Base-by-base conservation (phyloP, 192 early-diverging fungal species). In the Coemansia umbellata region DNA sequence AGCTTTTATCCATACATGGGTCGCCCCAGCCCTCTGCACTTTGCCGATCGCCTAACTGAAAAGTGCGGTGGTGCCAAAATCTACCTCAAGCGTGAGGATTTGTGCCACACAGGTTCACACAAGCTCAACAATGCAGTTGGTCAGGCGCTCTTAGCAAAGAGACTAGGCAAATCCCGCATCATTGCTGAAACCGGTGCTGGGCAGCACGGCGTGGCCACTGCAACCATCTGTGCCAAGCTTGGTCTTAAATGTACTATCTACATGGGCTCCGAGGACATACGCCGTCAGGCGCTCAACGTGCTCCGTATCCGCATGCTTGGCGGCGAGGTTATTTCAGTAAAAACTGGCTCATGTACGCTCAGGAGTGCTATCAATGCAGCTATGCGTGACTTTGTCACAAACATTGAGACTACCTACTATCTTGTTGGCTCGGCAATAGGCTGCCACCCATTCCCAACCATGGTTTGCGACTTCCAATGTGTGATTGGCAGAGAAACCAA, bases 341-440 rank as follows among this genome's bases (percentile, higher is more conserved):
- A 65, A 15, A 81, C 83, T 24, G 91, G 92, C 31, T 84, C 84
- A 41, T 63, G 69, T 54, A 99, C 94, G 7, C 84, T 97, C 56
- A 99, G 97, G 78, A 94, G 97, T 81, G 96, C 96, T 35, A 88
- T 97, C 63, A 99, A 99, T 67, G 96, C 95, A 66, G 96, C 96
- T 23, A 91, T 97, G 91, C 83, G 96, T 57, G 94, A 99, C 72
- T 96, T 94, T 93, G 92, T 97, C 51, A 90, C 96, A 47, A 99
- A 97, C 71, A 92, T 95, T 32, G 53, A 71, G 8, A 91, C 80
- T 53, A 99, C 96, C 1, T 93, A 99, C 72, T 99, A 99, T 69
- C 69, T 99, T 50, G 89, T 99, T 42, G 96, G 96, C 43, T 96
- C 93, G 4, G 93, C 94, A 18, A 95, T 96, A 53, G 96, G 96